Evolutionary conservation across 306 rosid genomes (phyloP), one percentile per base, ranked within the genome.

Genomic region (Sophora flavescens): DNA sequence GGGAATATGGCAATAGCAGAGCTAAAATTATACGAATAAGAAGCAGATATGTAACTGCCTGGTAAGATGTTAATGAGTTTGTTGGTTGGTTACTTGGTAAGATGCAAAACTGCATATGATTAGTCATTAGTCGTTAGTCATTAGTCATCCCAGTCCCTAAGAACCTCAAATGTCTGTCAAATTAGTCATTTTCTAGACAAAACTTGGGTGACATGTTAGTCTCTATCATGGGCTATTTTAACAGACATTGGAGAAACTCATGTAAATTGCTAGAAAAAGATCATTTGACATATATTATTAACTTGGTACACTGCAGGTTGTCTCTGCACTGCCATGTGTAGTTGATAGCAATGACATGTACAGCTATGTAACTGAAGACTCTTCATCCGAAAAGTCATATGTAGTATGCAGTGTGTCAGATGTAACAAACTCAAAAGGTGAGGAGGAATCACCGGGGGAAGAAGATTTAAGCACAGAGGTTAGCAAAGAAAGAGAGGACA

Each of bases 281-380:
- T 61, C 38, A 26, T 47, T 68, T 74, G 16, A 73, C 70, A 58
- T 26, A 74, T 50, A 33, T 36, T 32, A 22, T 68, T 53, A 28
- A 69, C 44, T 59, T 57, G 42, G 26, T 38, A 33, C 47, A 75
- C 59, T 75, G 64, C 80, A 85, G 88, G 82, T 70, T 66, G 78
- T 82, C 63, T 82, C 86, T 6, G 63, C 75, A 35, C 60, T 85
- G 74, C 81, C 67, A 6, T 42, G 22, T 39, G 14, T n/a, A 35
- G 72, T 26, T 69, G 66, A 70, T 18, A 59, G 57, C 76, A 69
- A 65, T n/a, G 17, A 22, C 22, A 22, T 22, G 22, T 22, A 22
- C 15, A 54, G 53, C 60, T 3, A 26, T 58, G 39, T 2, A 15
- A 15, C 10, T 38, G 68, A 78, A 60, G 79, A 74, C 58, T 70